Evolutionary conservation across 164 flowering plant species (phyloP).

Genomic region (Taxillus chinensis): DNA sequence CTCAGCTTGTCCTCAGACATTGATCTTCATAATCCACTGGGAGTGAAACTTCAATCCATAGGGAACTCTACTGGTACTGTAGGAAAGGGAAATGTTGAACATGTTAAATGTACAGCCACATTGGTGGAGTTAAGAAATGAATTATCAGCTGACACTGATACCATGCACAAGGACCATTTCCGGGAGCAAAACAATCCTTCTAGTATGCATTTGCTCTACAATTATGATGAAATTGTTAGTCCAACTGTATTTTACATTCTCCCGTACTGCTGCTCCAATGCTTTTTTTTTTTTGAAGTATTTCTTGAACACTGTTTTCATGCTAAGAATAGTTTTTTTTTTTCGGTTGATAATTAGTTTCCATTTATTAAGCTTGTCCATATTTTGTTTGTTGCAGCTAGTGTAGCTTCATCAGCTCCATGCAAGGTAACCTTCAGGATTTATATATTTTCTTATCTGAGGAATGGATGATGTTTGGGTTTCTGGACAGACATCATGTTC

Average conservation of each 20-base stretch:
- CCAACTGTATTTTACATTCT: background rate
- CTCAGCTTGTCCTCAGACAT: conserved; percentile 17
- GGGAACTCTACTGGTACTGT: conserved; percentile 27
- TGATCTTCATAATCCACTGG: conserved; percentile 16
- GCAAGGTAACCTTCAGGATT: conserved; percentile 30
- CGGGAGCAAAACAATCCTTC: conserved; percentile 20
- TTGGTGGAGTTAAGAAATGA: conserved; percentile 22
- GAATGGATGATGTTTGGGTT: background rate
- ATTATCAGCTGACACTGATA: conserved; percentile 65
- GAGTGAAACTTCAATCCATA: conserved; percentile 25
- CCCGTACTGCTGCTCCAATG: background rate
- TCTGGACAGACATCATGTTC: background rate
- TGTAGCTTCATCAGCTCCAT: conserved; percentile 17
- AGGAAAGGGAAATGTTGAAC: conserved; percentile 22
- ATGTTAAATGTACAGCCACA: conserved; percentile 10
- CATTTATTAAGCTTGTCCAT: conserved; percentile 7
- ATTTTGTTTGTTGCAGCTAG: conserved; percentile 34
- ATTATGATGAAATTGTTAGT: background rate
- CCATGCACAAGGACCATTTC: conserved; percentile 33
- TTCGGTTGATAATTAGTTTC: too few relatives aligned
- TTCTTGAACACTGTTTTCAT: too few relatives aligned
- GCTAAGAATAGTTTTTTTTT: too few relatives aligned
- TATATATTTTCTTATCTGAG: background rate
- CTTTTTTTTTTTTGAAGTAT: too few relatives aligned
- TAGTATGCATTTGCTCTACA: conserved; percentile 21